Evolutionary conservation across 768 basidiomycete genomes (phyloP), one percentile per base, ranked within the genome.

Genomic region (Panellus pusillus): DNA sequence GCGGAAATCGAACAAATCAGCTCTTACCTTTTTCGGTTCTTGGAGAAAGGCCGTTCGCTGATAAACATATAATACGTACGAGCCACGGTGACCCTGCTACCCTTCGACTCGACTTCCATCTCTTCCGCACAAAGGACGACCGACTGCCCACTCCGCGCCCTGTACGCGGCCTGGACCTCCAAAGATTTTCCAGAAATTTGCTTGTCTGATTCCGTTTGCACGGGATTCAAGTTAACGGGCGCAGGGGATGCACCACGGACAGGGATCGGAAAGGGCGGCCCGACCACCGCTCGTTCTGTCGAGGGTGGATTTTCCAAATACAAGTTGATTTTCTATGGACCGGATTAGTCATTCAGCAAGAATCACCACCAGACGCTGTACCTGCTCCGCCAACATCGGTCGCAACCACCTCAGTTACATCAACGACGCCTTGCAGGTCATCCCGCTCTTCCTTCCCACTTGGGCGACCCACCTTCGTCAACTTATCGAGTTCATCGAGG

Each of bases 201-300:
- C 69, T 95, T 96, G 66, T 90, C 89, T 7, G 65, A 66, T 51
- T 82, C 78, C 4, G 84, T 81, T 48, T 81, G 78, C 0, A 73
- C 70, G 15, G 89, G 87, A 63, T 93, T 88, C 31, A 87, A 66
- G 52, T 84, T 83, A 40, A 81, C 65, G 0, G 86, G 75, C 29
- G 79, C 72, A 27, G 91, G 89, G 93, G 91, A 52, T 83, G 80
- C 8, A 93, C 91, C 7, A 88, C 87, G 3, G 86, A 80, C 50
- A 89, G 76, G 0, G 87, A 81, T 19, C 97, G 85, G 66, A 94
- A 89, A 11, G 92, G 79, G 9, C 97, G 87, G 36, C 87, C 89
- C 14, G 86, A 83, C 93, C 96, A 98, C 45, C 87, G 80, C 44
- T 94, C 93, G 14, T 78, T 82, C 65, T 91, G 86, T 93, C 92